Percentiles rank a stretch among this genome's conserved stretches.
Conservation (phyloP, 1,284 basidiomycete species). For the Sphagnurus paluster region DNA sequence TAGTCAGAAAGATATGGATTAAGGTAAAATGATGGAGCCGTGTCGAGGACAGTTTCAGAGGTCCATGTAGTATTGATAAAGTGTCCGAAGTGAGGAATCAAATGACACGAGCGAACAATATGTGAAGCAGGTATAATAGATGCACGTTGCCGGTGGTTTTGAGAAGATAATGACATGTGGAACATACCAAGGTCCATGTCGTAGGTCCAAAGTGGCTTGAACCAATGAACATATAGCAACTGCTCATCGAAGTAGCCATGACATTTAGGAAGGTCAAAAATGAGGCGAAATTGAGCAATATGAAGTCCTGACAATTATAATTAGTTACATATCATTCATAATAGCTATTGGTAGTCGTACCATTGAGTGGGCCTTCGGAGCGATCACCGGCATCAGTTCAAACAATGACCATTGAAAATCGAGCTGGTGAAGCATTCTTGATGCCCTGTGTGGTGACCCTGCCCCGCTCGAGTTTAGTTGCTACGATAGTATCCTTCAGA, state of each 20-base stretch:
- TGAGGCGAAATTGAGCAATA: conserved; percentile 10
- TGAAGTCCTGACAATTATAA: no score
- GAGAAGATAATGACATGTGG: conserved; percentile 10
- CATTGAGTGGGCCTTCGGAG: conserved; percentile 4
- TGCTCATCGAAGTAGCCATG: conserved; percentile 4
- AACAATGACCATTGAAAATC: conserved; percentile 10
- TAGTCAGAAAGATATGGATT: conserved; percentile 23
- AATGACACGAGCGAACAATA: conserved; percentile 16
- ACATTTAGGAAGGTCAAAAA: conserved; percentile 7
- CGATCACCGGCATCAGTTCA: not conserved
- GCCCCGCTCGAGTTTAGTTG: not conserved
- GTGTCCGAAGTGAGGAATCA: conserved; percentile 17
- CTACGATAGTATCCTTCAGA: conserved; percentile 5
- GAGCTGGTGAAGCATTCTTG: conserved; percentile 5
- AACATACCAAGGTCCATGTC: conserved; percentile 3
- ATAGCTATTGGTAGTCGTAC: no score
- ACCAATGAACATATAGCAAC: conserved; percentile 8
- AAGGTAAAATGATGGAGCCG: conserved; percentile 15
- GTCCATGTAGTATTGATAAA: conserved; percentile 15
- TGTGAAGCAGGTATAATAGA: conserved; percentile 17
- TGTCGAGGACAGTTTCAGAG: conserved; percentile 10
- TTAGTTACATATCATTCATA: no score
- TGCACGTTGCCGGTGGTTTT: conserved; percentile 9
- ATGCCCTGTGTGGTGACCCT: conserved; percentile 4
- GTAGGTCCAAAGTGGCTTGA: conserved; percentile 6